phyloP scores from a whole-genome alignment of 495 filamentous ascomycete species.

The Rhizodiscina lignyota region DNA sequence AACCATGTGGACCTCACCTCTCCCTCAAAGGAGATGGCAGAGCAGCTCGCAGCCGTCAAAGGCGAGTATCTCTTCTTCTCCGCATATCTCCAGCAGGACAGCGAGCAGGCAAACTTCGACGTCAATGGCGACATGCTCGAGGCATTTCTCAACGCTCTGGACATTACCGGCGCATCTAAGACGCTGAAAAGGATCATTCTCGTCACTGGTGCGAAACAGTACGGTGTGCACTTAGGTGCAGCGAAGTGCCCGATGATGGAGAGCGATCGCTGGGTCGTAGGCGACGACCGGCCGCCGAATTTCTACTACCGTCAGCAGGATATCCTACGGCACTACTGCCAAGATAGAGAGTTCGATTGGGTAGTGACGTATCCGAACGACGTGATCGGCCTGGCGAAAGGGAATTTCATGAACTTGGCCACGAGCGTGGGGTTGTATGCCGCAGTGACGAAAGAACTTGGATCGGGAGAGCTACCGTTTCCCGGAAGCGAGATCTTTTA shows the following conservation, averaged over 20 bases:
- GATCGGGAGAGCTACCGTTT: slow-evolving; percentile 24
- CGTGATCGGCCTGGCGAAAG: slow-evolving; percentile 29
- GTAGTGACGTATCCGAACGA: slow-evolving; percentile 38
- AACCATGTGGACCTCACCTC: slow-evolving; percentile 13
- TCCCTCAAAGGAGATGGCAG: slow-evolving; percentile 11
- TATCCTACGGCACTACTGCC: slow-evolving; percentile 6
- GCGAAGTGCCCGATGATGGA: slow-evolving; percentile 29
- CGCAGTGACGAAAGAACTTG: slow-evolving; percentile 30
- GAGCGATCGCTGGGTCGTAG: slow-evolving; percentile 25
- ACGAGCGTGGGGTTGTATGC: slow-evolving; percentile 33
- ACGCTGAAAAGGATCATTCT: slow-evolving; percentile 34
- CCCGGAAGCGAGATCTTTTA: slow-evolving; percentile 33
- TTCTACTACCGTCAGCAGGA: slow-evolving; percentile 17
- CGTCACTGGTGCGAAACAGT: slow-evolving; percentile 37
- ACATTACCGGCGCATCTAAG: slow-evolving; percentile 23
- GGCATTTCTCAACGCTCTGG: slow-evolving; percentile 34
- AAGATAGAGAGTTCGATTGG: slow-evolving; percentile 15
- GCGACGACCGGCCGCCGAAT: slow-evolving; percentile 9
- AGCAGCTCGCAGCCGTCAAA: slow-evolving; percentile 8
- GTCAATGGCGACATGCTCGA: slow-evolving; percentile 32
- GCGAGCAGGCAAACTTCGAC: slow-evolving; percentile 25
- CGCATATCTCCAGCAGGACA: slow-evolving; percentile 18
- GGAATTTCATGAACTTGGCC: slow-evolving; percentile 42
- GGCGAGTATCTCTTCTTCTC: slow-evolving; percentile 16
- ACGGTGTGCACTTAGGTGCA: slow-evolving; percentile 37